Conservation (phyloP, 768 basidiomycete genomes). For the Lentinula sp. region DNA sequence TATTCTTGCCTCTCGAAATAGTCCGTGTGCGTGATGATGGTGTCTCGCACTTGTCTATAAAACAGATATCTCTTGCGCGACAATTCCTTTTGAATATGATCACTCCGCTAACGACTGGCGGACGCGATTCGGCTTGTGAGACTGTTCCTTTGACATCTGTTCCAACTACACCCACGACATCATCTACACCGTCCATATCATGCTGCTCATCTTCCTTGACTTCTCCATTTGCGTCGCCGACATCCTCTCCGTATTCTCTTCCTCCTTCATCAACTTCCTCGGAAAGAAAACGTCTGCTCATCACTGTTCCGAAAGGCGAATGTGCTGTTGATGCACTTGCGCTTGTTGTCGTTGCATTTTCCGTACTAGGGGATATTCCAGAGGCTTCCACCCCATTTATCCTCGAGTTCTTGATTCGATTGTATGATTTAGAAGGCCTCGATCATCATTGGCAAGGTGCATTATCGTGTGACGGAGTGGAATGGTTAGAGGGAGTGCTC, state of each 20-base stretch:
- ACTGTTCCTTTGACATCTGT: not conserved
- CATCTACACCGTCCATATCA: not conserved
- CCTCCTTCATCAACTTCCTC: not conserved
- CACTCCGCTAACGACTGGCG: not conserved
- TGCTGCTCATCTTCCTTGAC: not conserved
- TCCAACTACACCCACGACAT: not conserved
- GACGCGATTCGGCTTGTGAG: not conserved
- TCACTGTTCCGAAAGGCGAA: not conserved
- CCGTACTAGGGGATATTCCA: not conserved
- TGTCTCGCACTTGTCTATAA: not conserved
- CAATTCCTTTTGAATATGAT: not conserved
- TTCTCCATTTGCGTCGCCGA: not conserved
- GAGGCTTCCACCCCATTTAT: not conserved
- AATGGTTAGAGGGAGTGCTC: slow-evolving; percentile 3
- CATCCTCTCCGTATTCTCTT: not conserved
- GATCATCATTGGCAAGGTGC: not conserved
- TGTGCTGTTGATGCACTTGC: not conserved
- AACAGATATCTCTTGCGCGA: not conserved
- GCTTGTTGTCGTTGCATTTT: not conserved
- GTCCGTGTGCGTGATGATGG: not conserved
- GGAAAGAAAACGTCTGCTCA: not conserved
- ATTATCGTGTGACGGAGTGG: not conserved
- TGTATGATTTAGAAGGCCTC: not conserved
- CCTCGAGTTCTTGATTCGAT: not conserved
- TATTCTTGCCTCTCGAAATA: not conserved